Base-by-base conservation (phyloP, 257 asterid genomes). In the Ligustrum vulgare region DNA sequence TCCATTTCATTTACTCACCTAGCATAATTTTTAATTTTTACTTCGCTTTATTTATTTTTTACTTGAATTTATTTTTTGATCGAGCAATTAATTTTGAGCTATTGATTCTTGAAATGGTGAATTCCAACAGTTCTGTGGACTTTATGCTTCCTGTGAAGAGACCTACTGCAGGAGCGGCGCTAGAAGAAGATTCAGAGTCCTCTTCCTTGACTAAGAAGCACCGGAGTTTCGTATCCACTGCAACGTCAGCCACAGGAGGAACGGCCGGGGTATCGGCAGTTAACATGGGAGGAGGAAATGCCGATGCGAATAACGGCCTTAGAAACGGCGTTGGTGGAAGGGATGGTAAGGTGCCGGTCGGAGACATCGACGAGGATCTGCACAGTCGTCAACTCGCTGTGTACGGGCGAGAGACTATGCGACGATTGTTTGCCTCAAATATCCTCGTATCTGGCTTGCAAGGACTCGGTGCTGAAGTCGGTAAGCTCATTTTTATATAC, bases 381-480 rank as follows among this genome's bases (percentile, higher is more conserved):
- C 78, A 73, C 22, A 72, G 78, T 69, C 78, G 82, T 25, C 78
- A 78, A 56, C 82, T 78, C 25, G 78, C 82, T 28, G 78, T 78
- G 39, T 72, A 78, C 51, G 78, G 82, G 10, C 78, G 88, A 43
- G 88, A 82, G 82, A 82, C 88, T 5, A 84, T 86, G 90, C 84
- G 88, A 11, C 75, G 84, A 3, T 73, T 84, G 49, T 86, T 84
- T 34, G 87, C 84, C 7, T 84, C 90, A 6, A 86, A 84, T 73
- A 36, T 84, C 54, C 90, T 82, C 11, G 39, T 84, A 6, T 86
- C 88, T 12, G 88, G 88, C 45, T 51, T 84, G 84, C 87, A 80
- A 71, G 88, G 90, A 47, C 88, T 86, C 13, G 87, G 87, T 3
- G 81, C 81, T 64, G 88, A 84, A 58, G 80, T 82, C 66, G 88